Evolutionary conservation across 2,329 filamentous ascomycete genomes (phyloP), one percentile per base, ranked within the genome.

Genomic region (Didymella pomorum): DNA sequence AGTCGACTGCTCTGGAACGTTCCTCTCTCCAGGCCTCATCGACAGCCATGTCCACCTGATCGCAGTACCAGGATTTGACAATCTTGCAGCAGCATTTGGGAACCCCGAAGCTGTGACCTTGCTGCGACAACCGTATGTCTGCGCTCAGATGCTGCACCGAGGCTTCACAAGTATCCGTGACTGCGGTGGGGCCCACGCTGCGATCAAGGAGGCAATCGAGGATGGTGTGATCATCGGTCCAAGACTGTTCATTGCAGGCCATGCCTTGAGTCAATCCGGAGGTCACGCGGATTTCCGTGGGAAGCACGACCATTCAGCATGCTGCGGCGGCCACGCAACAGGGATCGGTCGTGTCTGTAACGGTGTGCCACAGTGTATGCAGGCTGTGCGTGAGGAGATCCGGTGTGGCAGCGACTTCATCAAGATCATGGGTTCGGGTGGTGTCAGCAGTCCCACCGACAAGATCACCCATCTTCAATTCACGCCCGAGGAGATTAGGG

Each of bases 371-470:
- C 42, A 52, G 14, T 57, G 47, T 14, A 47, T 52, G 47, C 41
- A 57, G 18, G 47, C 47, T 28, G 47, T 52, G 12, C 78, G 86
- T 2, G 84, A 86, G 50, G 81, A 87, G 67, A 69, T 88, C 0
- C 78, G 85, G 2, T 78, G 74, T 9, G 86, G 86, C 2, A 82
- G 84, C 0, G 83, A 87, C 65, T 87, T 87, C 63, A 81, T 88
- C 71, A 88, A 88, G 71, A 84, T 88, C 61, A 87, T 87, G 84
- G 78, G 78, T 0, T 80, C 80, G 5, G 85, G 86, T 1, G 86
- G 86, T 9, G 84, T 88, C 1, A 79, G 82, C 0, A 83, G 79
- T 11, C 83, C 84, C 0, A 86, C 83, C 0, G 86, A 87, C 65
- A 75, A 74, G 37, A 74, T 87, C 11, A 79, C 82, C 8, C 79